phyloP scores from a whole-genome alignment of 108 stramenopile genomes.

The Tribonema minus region DNA sequence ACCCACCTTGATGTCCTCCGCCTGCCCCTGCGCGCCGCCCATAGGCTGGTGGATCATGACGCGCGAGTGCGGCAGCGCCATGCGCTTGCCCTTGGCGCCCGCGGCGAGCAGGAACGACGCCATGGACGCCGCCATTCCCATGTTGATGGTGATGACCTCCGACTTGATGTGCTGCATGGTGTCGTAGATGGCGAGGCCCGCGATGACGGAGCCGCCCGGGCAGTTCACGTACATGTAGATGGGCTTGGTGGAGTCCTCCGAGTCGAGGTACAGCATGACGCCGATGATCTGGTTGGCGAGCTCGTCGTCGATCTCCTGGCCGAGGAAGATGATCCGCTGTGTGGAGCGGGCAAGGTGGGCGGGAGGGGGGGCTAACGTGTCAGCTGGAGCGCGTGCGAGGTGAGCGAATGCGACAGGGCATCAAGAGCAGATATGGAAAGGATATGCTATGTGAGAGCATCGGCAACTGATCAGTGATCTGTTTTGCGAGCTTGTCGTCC shows the following conservation, averaged over 20 bases:
- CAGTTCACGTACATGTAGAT: conserved; percentile 98
- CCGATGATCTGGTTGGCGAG: conserved; percentile 95
- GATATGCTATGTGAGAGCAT: too few species aligned
- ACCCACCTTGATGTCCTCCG: conserved; percentile 89
- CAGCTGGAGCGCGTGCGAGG: too few species aligned
- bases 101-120: conserved; percentile 92
- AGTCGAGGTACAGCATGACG: conserved; percentile 75
- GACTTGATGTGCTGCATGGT: conserved; percentile 93
- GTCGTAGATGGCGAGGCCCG: conserved; percentile 94
- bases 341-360: too few species aligned
- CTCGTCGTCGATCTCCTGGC: conserved; percentile 96
- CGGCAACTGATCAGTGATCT: too few species aligned
- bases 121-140: conserved; percentile 95
- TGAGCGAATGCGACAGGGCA: too few species aligned
- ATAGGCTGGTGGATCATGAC: conserved; percentile 99
- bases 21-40: conserved; percentile 97
- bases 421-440: too few species aligned
- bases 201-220: conserved; percentile 93
- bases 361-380: too few species aligned
- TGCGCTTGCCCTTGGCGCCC: conserved; percentile 67
- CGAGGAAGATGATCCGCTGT: conserved; percentile 90
- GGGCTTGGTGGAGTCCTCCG: conserved; percentile 86
- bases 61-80: conserved; percentile 88
- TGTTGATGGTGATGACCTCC: conserved; percentile 87
- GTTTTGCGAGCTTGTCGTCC: too few species aligned